phyloP scores from a whole-genome alignment of 805 yeast species.

The Suhomyces emberorum region DNA sequence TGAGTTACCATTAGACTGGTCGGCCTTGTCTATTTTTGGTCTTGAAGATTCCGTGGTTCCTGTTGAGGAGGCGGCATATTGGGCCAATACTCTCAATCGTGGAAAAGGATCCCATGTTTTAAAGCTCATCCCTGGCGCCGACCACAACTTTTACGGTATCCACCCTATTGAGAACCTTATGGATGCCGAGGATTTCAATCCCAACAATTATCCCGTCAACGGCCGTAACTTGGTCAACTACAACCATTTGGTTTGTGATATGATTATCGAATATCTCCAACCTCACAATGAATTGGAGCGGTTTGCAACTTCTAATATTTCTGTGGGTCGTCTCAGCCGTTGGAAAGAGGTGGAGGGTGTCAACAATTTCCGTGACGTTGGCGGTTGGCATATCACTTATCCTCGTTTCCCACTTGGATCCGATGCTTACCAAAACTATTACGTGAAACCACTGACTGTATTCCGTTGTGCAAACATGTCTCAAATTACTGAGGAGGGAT shows the following conservation, averaged over 20 bases:
- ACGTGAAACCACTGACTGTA: constrained; percentile 50
- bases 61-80: constrained; percentile 54
- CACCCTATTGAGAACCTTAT: constrained; percentile 31
- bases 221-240: constrained; percentile 52
- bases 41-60: constrained; percentile 65
- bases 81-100: constrained; percentile 53
- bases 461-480: constrained; percentile 66
- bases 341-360: constrained; percentile 68
- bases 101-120: constrained; percentile 51
- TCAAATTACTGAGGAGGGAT: constrained; percentile 50
- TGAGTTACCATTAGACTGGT: constrained; percentile 42
- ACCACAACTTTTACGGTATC: constrained; percentile 74
- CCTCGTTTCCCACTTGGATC: constrained; percentile 22
- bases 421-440: constrained; percentile 16
- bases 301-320: constrained; percentile 38
- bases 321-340: constrained; percentile 44
- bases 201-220: constrained; percentile 42
- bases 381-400: constrained; percentile 58
- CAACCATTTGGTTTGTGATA: constrained; percentile 49
- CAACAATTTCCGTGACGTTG: constrained; percentile 72
- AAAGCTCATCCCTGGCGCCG: constrained; percentile 61
- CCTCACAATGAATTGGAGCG: constrained; percentile 51
- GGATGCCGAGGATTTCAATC: constrained; percentile 32
- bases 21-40: constrained; percentile 71
- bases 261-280: constrained; percentile 46